These are phyloP conservation scores for Plasmodium billcollinsi DNA, from an alignment of 169 alveolate species.

Conservation along the genomic window DNA sequence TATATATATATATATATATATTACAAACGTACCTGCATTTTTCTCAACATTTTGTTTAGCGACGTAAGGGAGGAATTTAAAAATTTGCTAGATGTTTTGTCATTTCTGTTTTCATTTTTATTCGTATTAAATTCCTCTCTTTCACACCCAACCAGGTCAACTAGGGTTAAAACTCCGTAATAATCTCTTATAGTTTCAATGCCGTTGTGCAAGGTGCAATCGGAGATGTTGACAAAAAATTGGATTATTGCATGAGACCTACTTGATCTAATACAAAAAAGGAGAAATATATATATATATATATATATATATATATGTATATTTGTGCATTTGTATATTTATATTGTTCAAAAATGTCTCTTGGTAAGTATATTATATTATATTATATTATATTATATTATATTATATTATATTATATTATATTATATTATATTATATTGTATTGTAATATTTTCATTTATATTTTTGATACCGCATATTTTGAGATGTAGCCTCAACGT, in stretches of 20 bases:
- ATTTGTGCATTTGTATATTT: neutral
- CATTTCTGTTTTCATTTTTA: slow-evolving; percentile 13
- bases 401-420: neutral
- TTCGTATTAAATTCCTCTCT: slow-evolving; percentile 45
- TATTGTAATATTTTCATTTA: neutral
- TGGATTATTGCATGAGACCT: slow-evolving; percentile 73
- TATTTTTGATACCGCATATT: slow-evolving; percentile 25
- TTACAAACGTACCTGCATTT: slow-evolving; percentile 32
- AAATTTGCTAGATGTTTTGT: slow-evolving; percentile 35
- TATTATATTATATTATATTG: neutral
- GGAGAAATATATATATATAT: neutral
- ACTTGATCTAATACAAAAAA: slow-evolving; percentile 38
- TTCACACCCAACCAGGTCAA: slow-evolving; percentile 67
- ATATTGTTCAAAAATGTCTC: neutral
- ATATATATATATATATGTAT: neutral
- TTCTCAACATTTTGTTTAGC: slow-evolving; percentile 57
- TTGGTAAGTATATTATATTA: neutral
- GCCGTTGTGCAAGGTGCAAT: slow-evolving; percentile 10
- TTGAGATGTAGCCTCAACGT: slow-evolving; percentile 71
- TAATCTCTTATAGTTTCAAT: slow-evolving; percentile 40
- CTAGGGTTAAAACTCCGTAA: slow-evolving; percentile 61
- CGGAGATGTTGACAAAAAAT: slow-evolving; percentile 54
- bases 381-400: neutral
- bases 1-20: neutral
- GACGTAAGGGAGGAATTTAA: slow-evolving; percentile 68